Base-by-base conservation (phyloP, 2,329 filamentous ascomycete species). In the Colletotrichum sp. region DNA sequence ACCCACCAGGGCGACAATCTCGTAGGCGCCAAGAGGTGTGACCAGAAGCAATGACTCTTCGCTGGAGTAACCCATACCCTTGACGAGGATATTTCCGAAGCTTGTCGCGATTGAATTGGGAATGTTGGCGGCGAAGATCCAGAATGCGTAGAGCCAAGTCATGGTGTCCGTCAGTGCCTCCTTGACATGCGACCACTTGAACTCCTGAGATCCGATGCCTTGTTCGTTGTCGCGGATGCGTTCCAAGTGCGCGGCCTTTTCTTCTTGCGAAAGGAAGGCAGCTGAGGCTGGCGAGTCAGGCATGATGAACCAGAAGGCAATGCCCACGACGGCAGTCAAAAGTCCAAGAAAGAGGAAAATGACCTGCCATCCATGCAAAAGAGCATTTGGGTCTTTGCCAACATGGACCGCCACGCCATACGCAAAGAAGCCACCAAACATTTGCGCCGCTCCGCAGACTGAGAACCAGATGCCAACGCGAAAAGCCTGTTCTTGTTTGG, bases 201-300 rank as follows among this genome's bases (percentile, higher is more conserved):
- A 93, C 78, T 94, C 90, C 83, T 92, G 93, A 79, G 94, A 94
- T 6, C 92, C 92, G 24, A 94, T 92, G 6, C 93, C 93, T 80
- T 94, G 92, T 76, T 93, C 89, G 77, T 94, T 94, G 36, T 89
- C 83, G 0, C 92, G 85, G 57, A 94, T 91, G 8, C 93, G 87
- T 18, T 80, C 81, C 28, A 83, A 62, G 13, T 77, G 71, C 90
- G 89, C 21, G 3, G 73, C 63, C 30, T 72, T 75, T 76, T 95
- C 93, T 72, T 90, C 88, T 72, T 90, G 88, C 24, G 86, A 92
- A 57, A 95, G 78, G 77, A 86, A 87, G 2, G 81, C 80, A 6
- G 85, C 85, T 66, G 86, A 86, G 21, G 86, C 78, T 71, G 85
- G 85, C 74, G 80, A 86, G 74, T 87, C 85, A 5, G 85, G 85